Evolutionary conservation across 805 yeast species (phyloP), one percentile per base, ranked within the genome.

Genomic region (Starmera pachycereana): DNA sequence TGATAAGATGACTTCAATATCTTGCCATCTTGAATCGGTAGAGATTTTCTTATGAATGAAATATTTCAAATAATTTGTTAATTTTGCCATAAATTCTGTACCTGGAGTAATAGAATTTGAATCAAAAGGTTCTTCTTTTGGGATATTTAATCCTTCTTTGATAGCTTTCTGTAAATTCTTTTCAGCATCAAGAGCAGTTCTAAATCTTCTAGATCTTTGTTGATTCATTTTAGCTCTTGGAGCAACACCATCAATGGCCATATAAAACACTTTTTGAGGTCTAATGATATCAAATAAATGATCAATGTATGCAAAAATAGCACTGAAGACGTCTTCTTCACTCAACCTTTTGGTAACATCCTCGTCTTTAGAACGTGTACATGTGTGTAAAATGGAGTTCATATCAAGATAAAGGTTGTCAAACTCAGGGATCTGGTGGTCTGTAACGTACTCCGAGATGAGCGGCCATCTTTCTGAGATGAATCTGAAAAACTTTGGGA

Each of bases 201-300:
- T 72, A 61, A 90, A 90, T 65, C 98, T 78, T 69, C 98, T 79
- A 0, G 96, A 78, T 63, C 98, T 76, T 62, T 90, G 98, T 62
- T 90, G 97, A 58, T 90, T 90, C 96, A 90, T 89, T 57, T 90
- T 90, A 10, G 98, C 98, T 58, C 98, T 71, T 33, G 98, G 98
- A 0, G 98, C 98, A 38, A 90, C 97, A 58, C 98, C 98, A 65
- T 90, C 98, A 52, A 90, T 85, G 4, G 98, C 97, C 96, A 90
- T 88, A 58, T 82, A 89, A 51, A 90, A 85, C 12, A 81, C 76
- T 56, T 86, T 74, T 52, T 83, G 71, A 8, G 99, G 99, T 58
- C 79, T 78, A 48, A 92, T 88, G 22, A 87, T 76, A 45, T 80
- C 80, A 54, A 92, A 90, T 42, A 92, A 66, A 61, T 92, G 97